Base-by-base conservation (phyloP, 2,329 filamentous ascomycete genomes). In the Neonectria sp. region DNA sequence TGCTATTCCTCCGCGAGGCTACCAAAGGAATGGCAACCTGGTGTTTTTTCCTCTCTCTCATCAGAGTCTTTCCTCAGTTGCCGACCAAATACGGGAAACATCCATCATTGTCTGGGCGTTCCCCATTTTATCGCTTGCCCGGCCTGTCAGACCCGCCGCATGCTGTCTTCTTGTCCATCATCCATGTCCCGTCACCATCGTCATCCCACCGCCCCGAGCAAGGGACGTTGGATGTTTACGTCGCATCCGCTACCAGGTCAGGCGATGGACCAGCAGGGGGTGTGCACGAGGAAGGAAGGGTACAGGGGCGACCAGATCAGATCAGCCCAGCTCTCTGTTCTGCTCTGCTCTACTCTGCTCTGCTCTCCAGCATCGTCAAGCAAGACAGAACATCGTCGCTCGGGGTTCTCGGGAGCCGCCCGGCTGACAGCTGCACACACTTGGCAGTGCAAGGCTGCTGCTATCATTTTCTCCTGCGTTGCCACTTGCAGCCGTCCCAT, bases 241-340 rank as follows among this genome's bases (percentile, higher is more conserved):
- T 61, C 63, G 58, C 52, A 65, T 61, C 53, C 63, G 33, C 35
- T n/a, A 31, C 63, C 57, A 29, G 43, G 57, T 65, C 63, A 65
- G 52, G 49, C 57, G 51, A 60, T 37, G 40, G 55, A 46, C 55
- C 35, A 55, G 37, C 37, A 40, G 37, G 37, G 37, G 37, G 35
- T 3, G 37, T 17, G 37, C 37, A n/a, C 15, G n/a, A 40, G 15
- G 17, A 40, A 40, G 15, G 17, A 57, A 56, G 60, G 7, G n/a
- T 24, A 45, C n/a, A 15, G n/a, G 31, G 29, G 49, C 51, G n/a
- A 6, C 51, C 51, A 53, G 51, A 59, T 55, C 45, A 37, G 62
- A 60, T 55, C 37, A 55, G 56, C 24, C 55, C 29, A 15, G 11
- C 9, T 29, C 33, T 5, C 33, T 13, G 3, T 11, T 12, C 33